Base-by-base conservation (phyloP, 2,329 filamentous ascomycete genomes). In the Falciphora oryzae region DNA sequence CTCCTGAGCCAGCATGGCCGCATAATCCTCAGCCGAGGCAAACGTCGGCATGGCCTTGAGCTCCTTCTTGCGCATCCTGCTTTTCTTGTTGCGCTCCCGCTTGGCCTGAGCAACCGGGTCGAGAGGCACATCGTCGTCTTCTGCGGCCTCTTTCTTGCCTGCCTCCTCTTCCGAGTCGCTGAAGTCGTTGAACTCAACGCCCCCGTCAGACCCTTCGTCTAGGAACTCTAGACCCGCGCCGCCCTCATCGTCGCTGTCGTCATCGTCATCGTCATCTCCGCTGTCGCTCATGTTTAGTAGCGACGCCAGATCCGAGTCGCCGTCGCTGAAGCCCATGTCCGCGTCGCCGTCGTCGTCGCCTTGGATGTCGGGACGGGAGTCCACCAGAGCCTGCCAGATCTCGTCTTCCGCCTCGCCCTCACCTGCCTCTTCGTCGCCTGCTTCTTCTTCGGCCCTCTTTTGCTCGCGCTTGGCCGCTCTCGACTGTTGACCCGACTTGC, bases 1-100 rank as follows among this genome's bases (percentile, higher is more conserved):
- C 63, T 95, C 91, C 68, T 86, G 84, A 4, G 83, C 91, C 74
- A 97, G 77, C 78, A 97, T 83, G 71, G 90, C 90, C 22, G 93
- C 94, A 76, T 98, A 99, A 75, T 98, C 95, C 64, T 98, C 95
- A 38, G 85, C 90, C 38, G 92, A 96, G 27, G 96, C 95, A 80
- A 99, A 99, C 50, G 88, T 96, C 8, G 95, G 95, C 70, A 99
- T 80, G 68, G 87, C 87, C 84, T 93, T 97, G 76, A 98, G 82
- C 80, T 92, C 92, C 83, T 89, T 92, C 79, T 85, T 89, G 79
- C 90, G 91, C 74, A 86, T 83, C 70, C 81, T 83, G 67, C 72
- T 73, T n/a, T 74, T 74, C 69, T 80, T 79, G 69, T 76, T 77
- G 27, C 71, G 72, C 62, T 72, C 71, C 63, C 71, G 70, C 53